Base-by-base conservation (phyloP, 2,329 filamentous ascomycete genomes). In the Claviceps sorghi region DNA sequence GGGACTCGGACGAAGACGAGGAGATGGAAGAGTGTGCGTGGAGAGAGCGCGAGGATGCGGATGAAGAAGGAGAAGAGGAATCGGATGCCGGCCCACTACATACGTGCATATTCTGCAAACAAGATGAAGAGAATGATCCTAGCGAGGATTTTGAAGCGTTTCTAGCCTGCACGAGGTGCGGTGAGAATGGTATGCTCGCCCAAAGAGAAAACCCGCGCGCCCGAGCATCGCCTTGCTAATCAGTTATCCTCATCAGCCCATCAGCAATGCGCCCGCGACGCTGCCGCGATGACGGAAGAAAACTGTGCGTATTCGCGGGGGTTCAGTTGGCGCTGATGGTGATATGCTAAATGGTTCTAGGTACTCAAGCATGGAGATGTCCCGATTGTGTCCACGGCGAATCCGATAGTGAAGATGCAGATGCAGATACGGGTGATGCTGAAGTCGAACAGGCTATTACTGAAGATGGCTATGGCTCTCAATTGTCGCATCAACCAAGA, bases 201-300 rank as follows among this genome's bases (percentile, higher is more conserved):
- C 30, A 32, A 40, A 57, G 55, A 57, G 55, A 54, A 53, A 55
- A 57, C 51, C 42, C 58, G 62, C 42, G 6, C 9, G 56, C 61
- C n/a, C 13, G 19, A 1, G 21, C 17, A 7, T 4, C 11, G n/a
- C 2, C 15, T 46, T 57, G 60, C 70, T 75, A 61, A 77, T 36
- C 46, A 48, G 17, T 48, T 64, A 57, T 68, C 62, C 72, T 64
- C 72, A 32, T 30, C 29, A 95, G 91, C 89, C 62, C 91, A 97
- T 73, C 83, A 85, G 66, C 85, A 93, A 77, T 96, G 91, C 70
- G 90, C 88, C 54, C 82, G 84, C 63, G 79, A 85, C 64, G 79
- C 80, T 70, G 67, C 60, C 19, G 65, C 67, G 13, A 61, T 69
- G 61, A 67, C 59, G 26, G 61, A 63, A 48, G 54, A 60, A 22